Conservation (phyloP, 169 alveolate species). For the Blepharisma undulans region DNA sequence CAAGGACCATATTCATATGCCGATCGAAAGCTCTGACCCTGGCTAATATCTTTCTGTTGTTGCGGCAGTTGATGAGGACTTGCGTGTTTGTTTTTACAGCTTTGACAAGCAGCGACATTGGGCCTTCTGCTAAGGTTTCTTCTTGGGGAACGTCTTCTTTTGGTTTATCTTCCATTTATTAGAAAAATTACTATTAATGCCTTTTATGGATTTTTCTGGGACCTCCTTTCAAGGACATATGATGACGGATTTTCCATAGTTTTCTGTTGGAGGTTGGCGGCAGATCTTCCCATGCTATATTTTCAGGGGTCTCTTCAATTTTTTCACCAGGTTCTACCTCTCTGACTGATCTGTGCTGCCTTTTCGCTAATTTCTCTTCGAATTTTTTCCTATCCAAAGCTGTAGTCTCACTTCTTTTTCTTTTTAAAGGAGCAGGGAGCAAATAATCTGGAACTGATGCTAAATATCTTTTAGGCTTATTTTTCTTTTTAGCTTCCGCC, state of each 20-base stretch:
- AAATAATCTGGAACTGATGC: conserved; percentile 28
- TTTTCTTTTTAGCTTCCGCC: conserved; percentile 32
- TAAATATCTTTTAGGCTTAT: conserved; percentile 17
- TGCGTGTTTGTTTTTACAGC: conserved; percentile 95
- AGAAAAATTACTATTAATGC: neutral
- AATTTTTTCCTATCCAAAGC: neutral
- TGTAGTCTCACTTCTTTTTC: neutral
- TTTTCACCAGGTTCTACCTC: neutral
- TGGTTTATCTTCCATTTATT: conserved; percentile 25
- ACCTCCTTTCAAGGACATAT: neutral
- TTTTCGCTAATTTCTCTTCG: conserved; percentile 15
- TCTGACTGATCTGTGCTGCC: neutral
- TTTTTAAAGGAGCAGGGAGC: neutral
- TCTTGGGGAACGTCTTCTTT: conserved; percentile 64
- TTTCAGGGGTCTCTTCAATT: conserved; percentile 30
- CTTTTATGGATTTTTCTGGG: neutral
- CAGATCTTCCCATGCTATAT: conserved; percentile 19
- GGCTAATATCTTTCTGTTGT: conserved; percentile 96
- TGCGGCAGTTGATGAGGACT: conserved; percentile 95
- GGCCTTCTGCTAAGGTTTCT: conserved; percentile 95
- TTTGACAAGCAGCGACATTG: conserved; percentile 92
- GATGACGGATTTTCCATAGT: conserved; percentile 21
- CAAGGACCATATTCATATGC: conserved; percentile 96
- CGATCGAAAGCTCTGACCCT: conserved; percentile 98
- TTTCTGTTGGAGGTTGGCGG: conserved; percentile 29